Percentiles rank a stretch among this genome's conserved stretches.
These are phyloP conservation scores for Skeletonema costatum DNA, from an alignment of 108 stramenopile species.

Conservation along the genomic window DNA sequence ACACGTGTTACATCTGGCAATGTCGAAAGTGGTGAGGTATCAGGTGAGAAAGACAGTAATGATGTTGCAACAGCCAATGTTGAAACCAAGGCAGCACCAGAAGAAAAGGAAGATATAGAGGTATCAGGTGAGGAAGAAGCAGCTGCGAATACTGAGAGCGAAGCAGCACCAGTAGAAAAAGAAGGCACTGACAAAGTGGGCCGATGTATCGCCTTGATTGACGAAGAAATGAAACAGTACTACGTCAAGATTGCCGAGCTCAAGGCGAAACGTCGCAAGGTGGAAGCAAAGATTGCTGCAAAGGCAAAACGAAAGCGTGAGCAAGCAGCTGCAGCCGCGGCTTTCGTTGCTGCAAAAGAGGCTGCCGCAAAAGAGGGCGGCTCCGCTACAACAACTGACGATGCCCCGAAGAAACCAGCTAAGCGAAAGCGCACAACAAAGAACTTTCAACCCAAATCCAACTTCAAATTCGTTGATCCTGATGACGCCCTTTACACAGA, in stretches of 20 bases:
- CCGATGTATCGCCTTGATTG: conserved; percentile 1
- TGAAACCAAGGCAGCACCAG: neutral
- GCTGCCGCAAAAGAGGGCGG: neutral
- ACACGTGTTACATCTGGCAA: neutral
- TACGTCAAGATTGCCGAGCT: conserved; percentile 11
- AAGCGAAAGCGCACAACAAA: neutral
- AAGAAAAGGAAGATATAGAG: neutral
- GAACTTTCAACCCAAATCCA: neutral
- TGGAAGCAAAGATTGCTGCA: neutral
- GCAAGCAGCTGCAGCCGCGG: neutral
- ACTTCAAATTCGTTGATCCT: neutral
- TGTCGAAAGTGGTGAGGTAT: neutral
- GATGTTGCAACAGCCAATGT: neutral
- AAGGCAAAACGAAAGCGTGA: conserved; percentile 8
- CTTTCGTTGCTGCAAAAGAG: neutral
- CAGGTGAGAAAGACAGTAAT: neutral
- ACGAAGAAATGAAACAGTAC: conserved; percentile 20
- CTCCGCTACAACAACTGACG: neutral
- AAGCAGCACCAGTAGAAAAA: neutral
- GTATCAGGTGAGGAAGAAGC: neutral
- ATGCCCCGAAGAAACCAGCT: neutral
- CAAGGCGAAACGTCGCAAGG: neutral
- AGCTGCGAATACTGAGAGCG: neutral
- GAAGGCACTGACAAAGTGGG: neutral
- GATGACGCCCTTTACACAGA: neutral